Evolutionary conservation across 306 rosid species (phyloP), one percentile per base, ranked within the genome.

Genomic region (Pyrus betulifolia): DNA sequence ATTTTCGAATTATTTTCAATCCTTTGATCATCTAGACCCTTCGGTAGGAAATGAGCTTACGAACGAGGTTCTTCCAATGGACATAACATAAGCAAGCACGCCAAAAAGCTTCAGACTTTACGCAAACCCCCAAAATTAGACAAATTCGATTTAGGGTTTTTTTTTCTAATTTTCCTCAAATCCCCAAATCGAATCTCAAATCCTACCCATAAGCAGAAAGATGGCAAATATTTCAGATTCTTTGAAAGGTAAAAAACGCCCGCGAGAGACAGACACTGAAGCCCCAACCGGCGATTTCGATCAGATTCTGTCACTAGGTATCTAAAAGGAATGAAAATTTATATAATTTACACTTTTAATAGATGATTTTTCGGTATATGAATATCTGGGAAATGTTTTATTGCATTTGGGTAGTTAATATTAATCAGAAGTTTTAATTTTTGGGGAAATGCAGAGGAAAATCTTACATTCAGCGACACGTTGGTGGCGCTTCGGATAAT

Each of bases 401-500:
- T 73, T 21, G 7, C 15, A 54, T 10, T 2, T 61, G 45, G 3
- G 25, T 19, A 42, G 69, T 25, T 18, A 45, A 3, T 28, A 11
- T 15, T 12, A 25, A 27, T 74, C 58, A 5, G 45, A 44, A 74
- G 27, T 64, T 11, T 12, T 27, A 51, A 5, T 27, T n/a, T 46
- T 40, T 45, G 33, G 64, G 70, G 27, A 52, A 84, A 72, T 81
- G 71, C 90, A 92, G 99, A 88, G 88, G 84, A 89, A 61, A 87
- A 82, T 83, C 96, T 95, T 38, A 76, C 88, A 46, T 92, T 95
- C 69, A 75, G 87, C 70, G 97, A 92, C 71, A 89, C 99, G n/a
- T 71, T 92, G 69, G 87, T 91, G 75, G 99, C 96, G 66, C 96
- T 92, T 79, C 97, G 87, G 25, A 92, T 95, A 70, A 92, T 95